phyloP scores from a whole-genome alignment of 192 early-diverging fungal genomes.

The Linnemannia hyalina region DNA sequence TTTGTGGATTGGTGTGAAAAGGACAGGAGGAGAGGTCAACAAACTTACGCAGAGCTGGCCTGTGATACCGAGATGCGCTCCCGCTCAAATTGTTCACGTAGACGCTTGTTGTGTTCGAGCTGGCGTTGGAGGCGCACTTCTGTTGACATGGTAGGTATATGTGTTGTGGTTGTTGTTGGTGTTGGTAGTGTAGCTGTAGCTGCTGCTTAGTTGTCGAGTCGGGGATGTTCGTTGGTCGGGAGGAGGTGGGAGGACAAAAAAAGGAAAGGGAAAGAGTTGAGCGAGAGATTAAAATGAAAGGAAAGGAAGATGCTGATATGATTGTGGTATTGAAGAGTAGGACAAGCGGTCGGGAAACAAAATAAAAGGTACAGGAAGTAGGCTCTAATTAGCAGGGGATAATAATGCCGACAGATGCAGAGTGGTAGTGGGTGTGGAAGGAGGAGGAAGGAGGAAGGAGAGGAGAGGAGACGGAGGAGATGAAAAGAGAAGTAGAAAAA shows the following conservation, averaged over 20 bases:
- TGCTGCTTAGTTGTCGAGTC: background rate
- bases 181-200: background rate
- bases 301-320: background rate
- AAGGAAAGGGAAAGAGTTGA: background rate
- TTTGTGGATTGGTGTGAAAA: background rate
- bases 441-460: too few species aligned
- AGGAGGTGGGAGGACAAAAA: background rate
- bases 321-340: background rate
- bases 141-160: conserved; percentile 27
- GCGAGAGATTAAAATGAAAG: background rate
- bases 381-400: background rate
- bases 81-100: conserved; percentile 55
- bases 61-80: conserved; percentile 54
- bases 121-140: conserved; percentile 53
- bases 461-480: background rate
- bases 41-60: conserved; percentile 47
- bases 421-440: background rate
- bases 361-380: conserved; percentile 1
- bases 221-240: background rate
- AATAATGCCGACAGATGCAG: background rate
- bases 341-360: background rate
- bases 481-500: background rate
- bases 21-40: background rate
- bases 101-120: conserved; percentile 56
- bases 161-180: background rate